These are phyloP conservation scores for Magnolia changhungtana DNA, from an alignment of 164 flowering plant species.

Conservation along the genomic window DNA sequence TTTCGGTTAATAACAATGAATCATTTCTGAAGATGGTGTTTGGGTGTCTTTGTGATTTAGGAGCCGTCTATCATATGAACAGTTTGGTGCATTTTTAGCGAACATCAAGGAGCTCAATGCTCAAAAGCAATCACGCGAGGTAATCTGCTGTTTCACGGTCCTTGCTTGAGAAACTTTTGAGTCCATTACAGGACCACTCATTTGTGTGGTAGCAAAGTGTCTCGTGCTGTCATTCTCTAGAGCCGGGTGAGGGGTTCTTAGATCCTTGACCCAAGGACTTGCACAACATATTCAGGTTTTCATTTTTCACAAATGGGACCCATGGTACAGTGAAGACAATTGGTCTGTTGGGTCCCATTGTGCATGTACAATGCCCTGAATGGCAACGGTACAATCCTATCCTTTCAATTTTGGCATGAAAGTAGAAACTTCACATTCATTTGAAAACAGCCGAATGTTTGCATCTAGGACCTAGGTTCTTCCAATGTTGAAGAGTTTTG, in stretches of 20 bases:
- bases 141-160: conserved; percentile 14
- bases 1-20: not conserved
- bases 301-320: too few relatives aligned
- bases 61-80: conserved; percentile 87
- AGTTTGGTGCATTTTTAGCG: conserved; percentile 89
- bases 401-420: too few relatives aligned
- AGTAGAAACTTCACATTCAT: too few relatives aligned
- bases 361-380: not conserved
- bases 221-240: not conserved
- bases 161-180: not conserved
- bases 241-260: not conserved
- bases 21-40: not conserved
- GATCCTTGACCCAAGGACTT: not conserved
- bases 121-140: conserved; percentile 95
- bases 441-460: too few relatives aligned
- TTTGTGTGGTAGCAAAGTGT: not conserved
- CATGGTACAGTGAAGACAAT: too few relatives aligned
- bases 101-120: conserved; percentile 93
- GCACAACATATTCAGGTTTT: not conserved
- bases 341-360: not conserved
- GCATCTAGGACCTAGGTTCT: too few relatives aligned
- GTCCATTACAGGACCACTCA: not conserved
- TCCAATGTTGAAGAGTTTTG: too few relatives aligned
- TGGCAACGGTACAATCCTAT: too few relatives aligned
- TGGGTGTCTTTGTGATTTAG: conserved; percentile 34